Evolutionary conservation across 805 yeast genomes (phyloP), one percentile per base, ranked within the genome.

Genomic region (Candida montana): DNA sequence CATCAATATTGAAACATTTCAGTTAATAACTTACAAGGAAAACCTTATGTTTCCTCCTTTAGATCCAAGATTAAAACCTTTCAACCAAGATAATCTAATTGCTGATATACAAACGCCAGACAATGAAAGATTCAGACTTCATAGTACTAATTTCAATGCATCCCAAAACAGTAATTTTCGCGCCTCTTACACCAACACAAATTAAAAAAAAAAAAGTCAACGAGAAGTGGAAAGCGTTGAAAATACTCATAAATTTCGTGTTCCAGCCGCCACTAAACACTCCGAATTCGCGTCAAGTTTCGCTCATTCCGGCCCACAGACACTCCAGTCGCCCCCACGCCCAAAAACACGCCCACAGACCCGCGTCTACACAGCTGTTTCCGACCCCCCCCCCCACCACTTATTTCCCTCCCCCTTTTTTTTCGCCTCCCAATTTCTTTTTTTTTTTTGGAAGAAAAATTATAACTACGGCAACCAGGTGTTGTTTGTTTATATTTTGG

Each of bases 401-500:
- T 26, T 26, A 8, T 26, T 30, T 28, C 24, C 23, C 34, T 34
- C n/a, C 30, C 16, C 11, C n/a, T 8, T 21, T 24, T 24, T 26
- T 20, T 18, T 19, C 19, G 38, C 35, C 39, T 30, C 31, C 39
- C 35, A n/a, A 18, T 34, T 40, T 34, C 6, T 29, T 39, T 37
- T 30, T 31, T 23, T 23, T 37, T 21, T 9, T 17, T 26, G 38
- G 6, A 17, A 18, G 18, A 5, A 21, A 13, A 26, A 31, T 7
- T n/a, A 7, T 31, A 28, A 31, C 40, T 17, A 33, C 10, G 31
- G 35, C 35, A 37, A 37, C 35, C n/a, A 5, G 19, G 27, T 26
- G 12, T 26, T 26, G 6, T 26, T 26, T 26, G 29, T 26, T 26
- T 26, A 26, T 13, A 26, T 26, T 11, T 26, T 7, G 29, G 15